A percentile compares a stretch with the other conserved stretches of the same genome.
These are phyloP conservation scores for Cercospora sp. DNA, from an alignment of 2,329 filamentous ascomycete species.

Conservation along the genomic window DNA sequence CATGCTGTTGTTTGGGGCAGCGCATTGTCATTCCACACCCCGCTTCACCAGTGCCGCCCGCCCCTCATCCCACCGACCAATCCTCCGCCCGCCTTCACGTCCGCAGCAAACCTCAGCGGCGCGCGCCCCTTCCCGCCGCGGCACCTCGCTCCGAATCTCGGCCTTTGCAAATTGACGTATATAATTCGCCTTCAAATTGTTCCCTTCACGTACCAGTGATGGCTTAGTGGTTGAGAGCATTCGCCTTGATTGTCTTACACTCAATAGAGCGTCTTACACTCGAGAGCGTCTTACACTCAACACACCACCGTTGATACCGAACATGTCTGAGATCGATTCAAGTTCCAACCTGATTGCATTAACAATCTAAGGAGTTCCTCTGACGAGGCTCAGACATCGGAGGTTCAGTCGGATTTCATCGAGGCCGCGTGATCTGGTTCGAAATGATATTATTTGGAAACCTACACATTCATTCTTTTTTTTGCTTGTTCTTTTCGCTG, in stretches of 20 bases:
- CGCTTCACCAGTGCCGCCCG: neutral
- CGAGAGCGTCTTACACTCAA: too few species aligned
- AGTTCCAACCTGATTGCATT: neutral
- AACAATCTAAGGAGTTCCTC: neutral
- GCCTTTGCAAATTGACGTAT: neutral
- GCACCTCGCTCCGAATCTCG: neutral
- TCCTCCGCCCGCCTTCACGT: neutral
- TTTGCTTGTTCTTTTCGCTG: neutral
- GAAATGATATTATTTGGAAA: neutral
- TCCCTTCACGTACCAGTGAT: neutral
- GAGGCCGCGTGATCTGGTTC: neutral
- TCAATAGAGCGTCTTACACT: too few species aligned
- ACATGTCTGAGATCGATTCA: slow-evolving; percentile 2
- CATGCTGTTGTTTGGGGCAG: neutral
- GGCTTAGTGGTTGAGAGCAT: slow-evolving; percentile 1
- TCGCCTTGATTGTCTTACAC: too few species aligned
- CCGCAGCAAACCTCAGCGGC: neutral
- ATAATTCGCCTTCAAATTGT: neutral
- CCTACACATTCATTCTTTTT: neutral
- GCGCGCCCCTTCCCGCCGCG: neutral
- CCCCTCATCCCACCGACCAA: neutral
- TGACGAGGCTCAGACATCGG: slow-evolving; percentile 2
- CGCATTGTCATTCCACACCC: neutral
- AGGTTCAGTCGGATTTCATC: neutral
- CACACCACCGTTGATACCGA: neutral